These are phyloP conservation scores for Ananas comosus DNA, from an alignment of 176 grass and related monocot species.

Conservation along the genomic window DNA sequence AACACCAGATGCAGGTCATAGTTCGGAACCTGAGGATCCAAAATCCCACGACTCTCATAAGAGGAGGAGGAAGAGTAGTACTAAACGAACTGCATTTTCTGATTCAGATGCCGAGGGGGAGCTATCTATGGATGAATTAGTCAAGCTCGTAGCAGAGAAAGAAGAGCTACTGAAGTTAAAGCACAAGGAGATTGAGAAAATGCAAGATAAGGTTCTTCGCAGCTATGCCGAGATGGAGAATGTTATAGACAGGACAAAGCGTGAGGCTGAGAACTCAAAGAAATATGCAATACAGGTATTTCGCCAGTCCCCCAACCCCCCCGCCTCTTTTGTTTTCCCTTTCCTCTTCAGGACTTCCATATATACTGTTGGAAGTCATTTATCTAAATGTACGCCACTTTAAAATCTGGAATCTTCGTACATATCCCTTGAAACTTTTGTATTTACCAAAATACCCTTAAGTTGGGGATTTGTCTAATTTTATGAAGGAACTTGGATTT, in stretches of 20 bases:
- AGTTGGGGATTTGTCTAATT: too few relatives aligned
- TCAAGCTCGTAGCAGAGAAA: constrained; percentile 60
- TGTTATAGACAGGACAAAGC: constrained; percentile 48
- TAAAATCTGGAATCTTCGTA: constrained; percentile 8
- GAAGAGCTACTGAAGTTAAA: constrained; percentile 59
- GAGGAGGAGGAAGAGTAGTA: constrained; percentile 13
- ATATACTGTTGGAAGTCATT: neutral
- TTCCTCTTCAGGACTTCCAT: neutral
- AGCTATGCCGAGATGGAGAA: constrained; percentile 82
- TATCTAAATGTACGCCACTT: neutral
- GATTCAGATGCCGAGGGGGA: constrained; percentile 38
- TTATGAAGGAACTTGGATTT: too few relatives aligned
- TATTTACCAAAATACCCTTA: too few relatives aligned
- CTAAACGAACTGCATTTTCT: constrained; percentile 35
- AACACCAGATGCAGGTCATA: constrained; percentile 18
- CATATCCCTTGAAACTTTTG: neutral
- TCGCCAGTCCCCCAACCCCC: neutral
- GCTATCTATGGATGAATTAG: constrained; percentile 46
- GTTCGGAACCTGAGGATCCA: constrained; percentile 1
- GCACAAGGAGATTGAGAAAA: constrained; percentile 58
- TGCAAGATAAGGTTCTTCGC: constrained; percentile 55
- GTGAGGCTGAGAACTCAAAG: constrained; percentile 63
- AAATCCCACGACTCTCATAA: constrained; percentile 5
- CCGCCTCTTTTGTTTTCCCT: neutral
- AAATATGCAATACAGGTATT: constrained; percentile 62